Conservation (phyloP, 768 basidiomycete genomes). For the Termitomyces titanicus region DNA sequence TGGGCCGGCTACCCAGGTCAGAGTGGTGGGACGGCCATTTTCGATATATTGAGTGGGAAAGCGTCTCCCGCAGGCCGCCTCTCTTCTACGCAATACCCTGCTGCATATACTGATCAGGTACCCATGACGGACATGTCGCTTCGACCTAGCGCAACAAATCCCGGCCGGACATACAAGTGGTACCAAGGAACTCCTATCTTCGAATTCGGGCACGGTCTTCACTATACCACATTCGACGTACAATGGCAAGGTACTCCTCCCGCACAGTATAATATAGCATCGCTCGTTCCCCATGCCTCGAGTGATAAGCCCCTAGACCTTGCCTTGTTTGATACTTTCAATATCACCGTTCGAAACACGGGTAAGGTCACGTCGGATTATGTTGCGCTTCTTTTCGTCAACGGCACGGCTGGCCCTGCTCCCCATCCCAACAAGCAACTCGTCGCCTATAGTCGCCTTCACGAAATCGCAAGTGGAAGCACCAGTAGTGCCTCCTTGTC, state of each 20-base stretch:
- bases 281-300: constrained; percentile 28
- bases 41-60: constrained; percentile 50
- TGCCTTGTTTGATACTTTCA: constrained; percentile 44
- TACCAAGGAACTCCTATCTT: constrained; percentile 48
- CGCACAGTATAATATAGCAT: constrained; percentile 35
- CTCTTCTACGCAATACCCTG: constrained; percentile 50
- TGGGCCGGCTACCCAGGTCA: constrained; percentile 61
- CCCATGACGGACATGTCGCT: constrained; percentile 59
- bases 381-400: constrained; percentile 50
- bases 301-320: constrained; percentile 32
- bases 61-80: constrained; percentile 53
- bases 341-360: constrained; percentile 44
- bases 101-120: constrained; percentile 41
- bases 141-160: constrained; percentile 43
- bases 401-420: constrained; percentile 42
- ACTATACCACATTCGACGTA: constrained; percentile 48
- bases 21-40: constrained; percentile 49
- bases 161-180: constrained; percentile 60
- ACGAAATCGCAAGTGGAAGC: constrained; percentile 23
- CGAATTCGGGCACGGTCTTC: constrained; percentile 51
- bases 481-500: constrained; percentile 28
- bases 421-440: constrained; percentile 53
- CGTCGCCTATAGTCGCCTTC: constrained; percentile 42
- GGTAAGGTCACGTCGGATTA: constrained; percentile 51
- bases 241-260: constrained; percentile 34